Base-by-base conservation (phyloP, 345 rosid species). In the Gossypium ekmanianum region DNA sequence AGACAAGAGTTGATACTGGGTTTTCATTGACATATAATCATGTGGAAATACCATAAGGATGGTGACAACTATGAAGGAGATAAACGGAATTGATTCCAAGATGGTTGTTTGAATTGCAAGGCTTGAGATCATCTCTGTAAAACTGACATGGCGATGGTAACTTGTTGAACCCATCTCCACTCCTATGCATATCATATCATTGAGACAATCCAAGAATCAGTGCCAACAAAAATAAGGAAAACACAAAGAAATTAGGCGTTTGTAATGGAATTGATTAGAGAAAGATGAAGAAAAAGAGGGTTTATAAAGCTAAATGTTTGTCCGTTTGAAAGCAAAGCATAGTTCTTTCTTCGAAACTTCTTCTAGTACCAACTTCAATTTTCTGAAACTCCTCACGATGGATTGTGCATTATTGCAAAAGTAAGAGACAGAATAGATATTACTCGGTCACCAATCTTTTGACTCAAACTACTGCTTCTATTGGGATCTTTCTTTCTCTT, bases 1-100 rank as follows among this genome's bases (percentile, higher is more conserved):
- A 76, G 62, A 76, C 62, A 24, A 44, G 9, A 8, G n/a, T 61
- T 9, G 74, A 74, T 29, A 69, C 69, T 16, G 69, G 74, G 61
- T 34, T 76, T 34, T 68, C 74, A 57, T 59, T 41, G 34, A 68
- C 62, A 65, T 34, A 5, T 14, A 14, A n/a, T 76, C 74, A 3
- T 68, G 61, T n/a, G 79, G 63, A 41, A 70, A 59, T 13, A 70
- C 3, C n/a, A 20, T 11, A 12, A 70, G 48, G 9, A 51, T 22
- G 17, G 54, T 69, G 41, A 51, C 69, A 4, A 61, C 22, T 14
- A 55, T 69, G 45, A 61, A 69, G 50, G 75, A 47, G 3, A 63
- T 4, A 4, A 43, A 54, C 59, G 61, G 51, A 43, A 70, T 70
- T 39, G 63, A 55, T 66, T 76, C 52, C 67, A 68, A 56, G 71